These are phyloP conservation scores for Tephrocybe sp. DNA, from an alignment of 768 basidiomycete genomes.

Conservation along the genomic window DNA sequence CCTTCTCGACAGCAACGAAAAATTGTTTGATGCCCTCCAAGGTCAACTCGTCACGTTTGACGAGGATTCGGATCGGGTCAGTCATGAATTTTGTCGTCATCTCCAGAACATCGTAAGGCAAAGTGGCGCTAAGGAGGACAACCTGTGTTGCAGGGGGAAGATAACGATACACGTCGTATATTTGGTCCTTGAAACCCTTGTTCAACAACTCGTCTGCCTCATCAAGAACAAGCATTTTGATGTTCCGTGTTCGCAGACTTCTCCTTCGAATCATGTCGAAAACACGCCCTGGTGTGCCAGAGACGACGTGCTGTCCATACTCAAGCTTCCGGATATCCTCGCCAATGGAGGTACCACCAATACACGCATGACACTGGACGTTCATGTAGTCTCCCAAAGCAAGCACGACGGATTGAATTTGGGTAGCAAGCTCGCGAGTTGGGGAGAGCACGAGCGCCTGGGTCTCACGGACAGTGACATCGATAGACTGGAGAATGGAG, in stretches of 20 bases:
- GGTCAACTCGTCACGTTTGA: constrained; percentile 99
- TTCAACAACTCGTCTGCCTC: constrained; percentile 96
- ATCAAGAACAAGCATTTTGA: constrained; percentile 96
- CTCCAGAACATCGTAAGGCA: constrained; percentile 96
- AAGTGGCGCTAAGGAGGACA: constrained; percentile 92
- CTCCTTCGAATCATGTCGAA: constrained; percentile 99
- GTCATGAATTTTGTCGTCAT: constrained; percentile 99
- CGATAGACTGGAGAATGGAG: constrained; percentile 97
- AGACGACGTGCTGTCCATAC: constrained; percentile 96
- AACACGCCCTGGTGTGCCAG: constrained; percentile 96
- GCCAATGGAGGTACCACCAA: constrained; percentile 95
- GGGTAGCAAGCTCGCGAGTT: constrained; percentile 98
- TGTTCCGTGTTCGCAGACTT: constrained; percentile 90
- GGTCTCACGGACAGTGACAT: constrained; percentile 90
- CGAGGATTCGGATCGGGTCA: constrained; percentile 96
- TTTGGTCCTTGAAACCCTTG: constrained; percentile 99
- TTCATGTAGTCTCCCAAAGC: constrained; percentile 99
- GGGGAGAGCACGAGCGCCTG: constrained; percentile 97
- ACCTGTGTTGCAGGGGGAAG: constrained; percentile 97
- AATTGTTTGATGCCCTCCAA: constrained; percentile 96
- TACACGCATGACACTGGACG: constrained; percentile 97
- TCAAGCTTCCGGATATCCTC: constrained; percentile 98
- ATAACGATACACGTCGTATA: constrained; percentile 98
- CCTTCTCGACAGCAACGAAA: constrained; percentile 98
- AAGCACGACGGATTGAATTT: constrained; percentile 96